Evolutionary conservation across 345 rosid species (phyloP).

Genomic region (Murraya paniculata): DNA sequence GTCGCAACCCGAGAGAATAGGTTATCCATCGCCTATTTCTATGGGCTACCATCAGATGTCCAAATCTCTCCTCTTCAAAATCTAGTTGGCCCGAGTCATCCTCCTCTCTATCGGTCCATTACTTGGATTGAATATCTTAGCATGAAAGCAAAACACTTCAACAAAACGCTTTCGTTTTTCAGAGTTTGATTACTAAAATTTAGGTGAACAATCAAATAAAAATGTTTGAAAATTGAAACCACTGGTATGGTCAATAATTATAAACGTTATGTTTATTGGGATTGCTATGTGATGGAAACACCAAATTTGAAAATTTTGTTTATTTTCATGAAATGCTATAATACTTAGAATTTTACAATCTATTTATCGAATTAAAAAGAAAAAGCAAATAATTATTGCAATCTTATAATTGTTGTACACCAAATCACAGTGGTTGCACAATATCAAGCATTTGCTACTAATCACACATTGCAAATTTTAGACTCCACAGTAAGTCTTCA

Average conservation of each 20-base stretch:
- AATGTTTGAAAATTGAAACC: too few relatives aligned
- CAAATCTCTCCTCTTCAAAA: conserved; percentile 56
- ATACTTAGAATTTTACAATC: too few relatives aligned
- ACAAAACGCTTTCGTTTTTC: conserved; percentile 38
- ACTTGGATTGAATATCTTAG: conserved; percentile 81
- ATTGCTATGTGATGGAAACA: too few relatives aligned
- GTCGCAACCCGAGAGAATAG: conserved; percentile 58
- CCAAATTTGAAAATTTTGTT: too few relatives aligned
- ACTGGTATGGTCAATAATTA: too few relatives aligned
- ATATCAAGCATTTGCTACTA: neutral
- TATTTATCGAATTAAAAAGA: too few relatives aligned
- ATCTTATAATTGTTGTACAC: neutral
- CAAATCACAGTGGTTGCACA: neutral
- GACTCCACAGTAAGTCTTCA: conserved; percentile 39
- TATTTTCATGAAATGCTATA: too few relatives aligned
- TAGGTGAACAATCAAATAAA: too few relatives aligned
- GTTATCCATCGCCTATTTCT: conserved; percentile 64
- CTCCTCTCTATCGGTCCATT: conserved; percentile 70
- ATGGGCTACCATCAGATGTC: conserved; percentile 60
- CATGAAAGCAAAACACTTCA: conserved; percentile 70
- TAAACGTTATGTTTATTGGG: too few relatives aligned
- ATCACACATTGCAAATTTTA: neutral
- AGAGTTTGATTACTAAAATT: conserved; percentile 26
- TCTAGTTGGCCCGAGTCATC: conserved; percentile 46
- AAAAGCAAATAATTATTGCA: too few relatives aligned